Base-by-base conservation (phyloP, 2,329 filamentous ascomycete species). In the Sporothrix inflata region DNA sequence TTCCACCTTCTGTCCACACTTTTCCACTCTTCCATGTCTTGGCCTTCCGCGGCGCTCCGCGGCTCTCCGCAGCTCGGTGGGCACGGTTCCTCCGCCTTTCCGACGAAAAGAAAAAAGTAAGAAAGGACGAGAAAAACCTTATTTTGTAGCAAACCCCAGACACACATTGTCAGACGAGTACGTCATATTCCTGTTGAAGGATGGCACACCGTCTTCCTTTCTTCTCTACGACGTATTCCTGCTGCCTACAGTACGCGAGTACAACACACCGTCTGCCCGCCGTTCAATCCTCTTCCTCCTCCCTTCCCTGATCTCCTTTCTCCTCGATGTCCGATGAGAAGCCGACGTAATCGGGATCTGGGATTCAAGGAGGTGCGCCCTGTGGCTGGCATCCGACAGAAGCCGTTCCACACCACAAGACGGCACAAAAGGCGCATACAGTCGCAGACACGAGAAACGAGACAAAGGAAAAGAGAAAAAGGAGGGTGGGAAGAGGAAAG, bases 301-400 rank as follows among this genome's bases (percentile, higher is more conserved):
- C 4, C 53, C 27, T 34, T 30, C 27, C 12, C 27, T 57, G 57
- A 27, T 14, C 16, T 61, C 57, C 16, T 38, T n/a, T 49, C 42
- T 51, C 42, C 65, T 67, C 65, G 45, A 11, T 67, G 14, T 67
- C 65, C 65, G 45, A 67, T 1, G 16, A 49, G 16, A n/a, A 16
- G 61, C 61, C 40, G 61, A 45, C 61, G 8, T 3, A 21, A 65
- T 34, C 40, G 63, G 45, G 16, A 66, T 34, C 40, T 47, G 42
- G 38, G n/a, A 7, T 30, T 47, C 1, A 27, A 19, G 24, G n/a
- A 24, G 21, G 6, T 47, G 21, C 60, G 60, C 34, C 60, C 40
- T 65, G n/a, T 34, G 6, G 5, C 8, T 61, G 8, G 34, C 57
- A 63, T 34, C 63, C 42, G 40, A 67, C 42, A 27, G 14, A 19